Conservation (phyloP, 2,329 filamentous ascomycete genomes). For the Ascosphaera aggregata region DNA sequence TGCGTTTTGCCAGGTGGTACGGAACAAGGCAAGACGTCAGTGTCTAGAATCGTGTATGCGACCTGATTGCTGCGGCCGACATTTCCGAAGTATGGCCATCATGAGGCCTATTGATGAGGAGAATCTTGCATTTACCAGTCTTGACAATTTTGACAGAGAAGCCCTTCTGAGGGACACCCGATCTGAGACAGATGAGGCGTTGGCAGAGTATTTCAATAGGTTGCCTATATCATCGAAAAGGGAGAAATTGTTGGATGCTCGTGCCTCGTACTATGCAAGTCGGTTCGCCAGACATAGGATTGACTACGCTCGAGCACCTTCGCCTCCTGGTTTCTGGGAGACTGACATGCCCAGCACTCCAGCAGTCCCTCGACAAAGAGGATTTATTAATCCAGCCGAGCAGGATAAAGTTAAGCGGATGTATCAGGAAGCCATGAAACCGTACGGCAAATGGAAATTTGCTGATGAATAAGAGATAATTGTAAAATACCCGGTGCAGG, state of each 20-base stretch:
- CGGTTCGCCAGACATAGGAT: conserved; percentile 56
- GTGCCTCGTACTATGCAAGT: conserved; percentile 48
- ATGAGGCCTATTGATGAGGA: conserved; percentile 12
- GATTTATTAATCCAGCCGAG: conserved; percentile 40
- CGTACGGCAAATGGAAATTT: conserved; percentile 57
- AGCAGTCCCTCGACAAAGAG: conserved; percentile 42
- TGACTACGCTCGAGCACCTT: conserved; percentile 43
- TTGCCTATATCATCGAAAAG: not conserved
- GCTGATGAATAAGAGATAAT: conserved; percentile 43
- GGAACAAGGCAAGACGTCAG: conserved; percentile 43
- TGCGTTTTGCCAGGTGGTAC: conserved; percentile 53
- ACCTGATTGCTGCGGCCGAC: conserved; percentile 50
- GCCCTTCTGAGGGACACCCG: conserved; percentile 14
- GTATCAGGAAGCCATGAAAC: conserved; percentile 59
- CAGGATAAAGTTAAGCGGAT: conserved; percentile 44
- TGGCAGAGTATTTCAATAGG: conserved; percentile 13
- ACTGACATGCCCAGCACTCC: conserved; percentile 78
- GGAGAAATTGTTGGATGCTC: conserved; percentile 50
- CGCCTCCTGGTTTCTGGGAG: conserved; percentile 78
- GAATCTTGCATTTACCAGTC: conserved; percentile 13
- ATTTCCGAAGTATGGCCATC: conserved; percentile 42
- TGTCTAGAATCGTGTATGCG: conserved; percentile 53
- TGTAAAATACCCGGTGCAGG: too few relatives aligned
- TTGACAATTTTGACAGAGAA: conserved; percentile 10
- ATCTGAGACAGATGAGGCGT: conserved; percentile 28